Percentiles rank a stretch among this genome's conserved stretches.
Conservation (phyloP, 768 basidiomycete species). For the Tricholoma matsutake region DNA sequence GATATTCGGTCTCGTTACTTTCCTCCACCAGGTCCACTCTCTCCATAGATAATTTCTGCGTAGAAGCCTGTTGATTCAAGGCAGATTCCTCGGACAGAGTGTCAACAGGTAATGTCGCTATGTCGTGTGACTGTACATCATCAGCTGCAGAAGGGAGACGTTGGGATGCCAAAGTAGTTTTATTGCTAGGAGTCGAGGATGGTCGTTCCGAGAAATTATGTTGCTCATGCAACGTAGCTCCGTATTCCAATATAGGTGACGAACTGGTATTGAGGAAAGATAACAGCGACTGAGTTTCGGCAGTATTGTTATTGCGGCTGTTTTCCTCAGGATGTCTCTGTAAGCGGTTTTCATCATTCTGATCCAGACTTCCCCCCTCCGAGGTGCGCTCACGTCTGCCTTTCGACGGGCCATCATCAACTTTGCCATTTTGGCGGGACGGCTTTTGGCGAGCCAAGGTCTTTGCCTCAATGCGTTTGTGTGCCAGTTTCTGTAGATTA, state of each 20-base stretch:
- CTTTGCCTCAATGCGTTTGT: constrained; percentile 57
- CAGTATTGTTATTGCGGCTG: not conserved
- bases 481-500: constrained; percentile 91
- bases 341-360: constrained; percentile 23
- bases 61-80: constrained; percentile 17
- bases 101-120: constrained; percentile 34
- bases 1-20: constrained; percentile 67
- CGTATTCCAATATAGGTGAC: constrained; percentile 10
- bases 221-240: constrained; percentile 4
- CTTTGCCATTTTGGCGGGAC: not conserved
- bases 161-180: constrained; percentile 29
- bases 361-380: constrained; percentile 21
- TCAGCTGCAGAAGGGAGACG: constrained; percentile 32
- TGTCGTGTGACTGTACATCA: not conserved
- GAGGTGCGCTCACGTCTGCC: constrained; percentile 1
- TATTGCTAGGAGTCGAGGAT: not conserved
- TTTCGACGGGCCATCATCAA: not conserved
- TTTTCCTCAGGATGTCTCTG: not conserved
- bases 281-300: constrained; percentile 10
- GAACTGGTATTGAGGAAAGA: constrained; percentile 11
- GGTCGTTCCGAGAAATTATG: not conserved
- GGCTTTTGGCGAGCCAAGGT: constrained; percentile 15
- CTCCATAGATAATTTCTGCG: constrained; percentile 2
- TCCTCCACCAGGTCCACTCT: constrained; percentile 28
- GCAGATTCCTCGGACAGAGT: constrained; percentile 37